Percentiles rank a stretch among this genome's conserved stretches.
Conservation (phyloP, 169 alveolate genomes). For the Plasmodium knowlesi region DNA sequence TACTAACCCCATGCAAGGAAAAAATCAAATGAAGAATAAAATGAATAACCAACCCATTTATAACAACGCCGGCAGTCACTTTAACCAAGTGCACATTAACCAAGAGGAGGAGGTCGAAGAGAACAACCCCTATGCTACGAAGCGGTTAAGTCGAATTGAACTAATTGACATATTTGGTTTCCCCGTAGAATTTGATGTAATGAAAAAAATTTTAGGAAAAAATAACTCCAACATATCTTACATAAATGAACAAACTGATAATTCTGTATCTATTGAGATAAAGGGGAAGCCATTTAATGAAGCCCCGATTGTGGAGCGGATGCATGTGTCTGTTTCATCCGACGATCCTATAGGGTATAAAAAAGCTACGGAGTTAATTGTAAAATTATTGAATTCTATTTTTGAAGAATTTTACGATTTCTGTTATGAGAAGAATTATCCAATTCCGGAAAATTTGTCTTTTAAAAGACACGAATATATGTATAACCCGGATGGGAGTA, state of each 20-base stretch:
- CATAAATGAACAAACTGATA: conserved; percentile 82
- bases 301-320: conserved; percentile 86
- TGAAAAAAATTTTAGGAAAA: conserved; percentile 82
- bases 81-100: not conserved
- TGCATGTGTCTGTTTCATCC: conserved; percentile 83
- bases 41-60: conserved; percentile 19
- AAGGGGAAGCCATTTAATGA: conserved; percentile 86
- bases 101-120: conserved; percentile 18
- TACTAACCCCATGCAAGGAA: not conserved
- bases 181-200: conserved; percentile 87
- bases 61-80: conserved; percentile 1
- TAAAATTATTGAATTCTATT: conserved; percentile 82
- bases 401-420: conserved; percentile 83
- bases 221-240: conserved; percentile 84
- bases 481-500: conserved; percentile 77
- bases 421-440: conserved; percentile 74
- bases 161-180: conserved; percentile 85
- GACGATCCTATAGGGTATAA: conserved; percentile 78
- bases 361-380: conserved; percentile 81
- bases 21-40: conserved; percentile 30
- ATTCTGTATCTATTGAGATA: conserved; percentile 81
- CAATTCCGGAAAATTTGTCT: conserved; percentile 77
- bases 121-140: conserved; percentile 42
- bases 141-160: conserved; percentile 83
- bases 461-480: conserved; percentile 86